Conservation (phyloP, 371 early-diverging fungal species). For the Saksenaea vasiformis region DNA sequence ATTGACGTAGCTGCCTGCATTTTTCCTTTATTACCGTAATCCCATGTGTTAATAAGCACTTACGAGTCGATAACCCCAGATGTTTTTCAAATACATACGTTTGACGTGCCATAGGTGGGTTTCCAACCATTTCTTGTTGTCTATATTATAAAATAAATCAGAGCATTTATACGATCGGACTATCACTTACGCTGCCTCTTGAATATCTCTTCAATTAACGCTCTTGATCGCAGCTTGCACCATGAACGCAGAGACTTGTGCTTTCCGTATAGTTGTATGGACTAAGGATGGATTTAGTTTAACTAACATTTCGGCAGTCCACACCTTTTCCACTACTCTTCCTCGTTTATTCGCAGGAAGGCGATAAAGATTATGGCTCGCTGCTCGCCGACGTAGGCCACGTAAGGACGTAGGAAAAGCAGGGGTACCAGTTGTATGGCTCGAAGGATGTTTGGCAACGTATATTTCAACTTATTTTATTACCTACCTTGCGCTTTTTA, state of each 20-base stretch:
- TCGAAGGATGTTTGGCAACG: background rate
- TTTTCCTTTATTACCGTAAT: slow-evolving; percentile 4
- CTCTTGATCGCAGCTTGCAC: slow-evolving; percentile 10
- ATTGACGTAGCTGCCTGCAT: slow-evolving; percentile 78
- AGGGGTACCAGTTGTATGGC: slow-evolving; percentile 33
- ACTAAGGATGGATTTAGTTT: background rate
- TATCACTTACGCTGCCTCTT: slow-evolving; percentile 19
- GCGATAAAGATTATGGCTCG: slow-evolving; percentile 86
- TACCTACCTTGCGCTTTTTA: slow-evolving; percentile 50
- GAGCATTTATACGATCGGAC: background rate
- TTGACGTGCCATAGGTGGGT: slow-evolving; percentile 99
- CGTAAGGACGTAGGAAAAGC: slow-evolving; percentile 87
- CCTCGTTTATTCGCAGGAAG: slow-evolving; percentile 75
- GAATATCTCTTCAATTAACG: slow-evolving; percentile 15
- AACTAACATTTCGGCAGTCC: background rate
- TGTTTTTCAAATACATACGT: slow-evolving; percentile 88
- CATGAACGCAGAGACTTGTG: background rate
- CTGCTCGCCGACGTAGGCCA: slow-evolving; percentile 86
- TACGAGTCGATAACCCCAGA: slow-evolving; percentile 86
- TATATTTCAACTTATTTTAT: background rate
- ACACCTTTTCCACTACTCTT: slow-evolving; percentile 72
- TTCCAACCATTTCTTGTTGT: slow-evolving; percentile 86
- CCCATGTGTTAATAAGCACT: slow-evolving; percentile 1
- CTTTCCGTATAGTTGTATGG: background rate
- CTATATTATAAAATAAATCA: slow-evolving; percentile 24